Percentiles rank a stretch among this genome's conserved stretches.
phyloP scores from a whole-genome alignment of 2,329 filamentous ascomycete species.

The Colletotrichum orchidophilum region DNA sequence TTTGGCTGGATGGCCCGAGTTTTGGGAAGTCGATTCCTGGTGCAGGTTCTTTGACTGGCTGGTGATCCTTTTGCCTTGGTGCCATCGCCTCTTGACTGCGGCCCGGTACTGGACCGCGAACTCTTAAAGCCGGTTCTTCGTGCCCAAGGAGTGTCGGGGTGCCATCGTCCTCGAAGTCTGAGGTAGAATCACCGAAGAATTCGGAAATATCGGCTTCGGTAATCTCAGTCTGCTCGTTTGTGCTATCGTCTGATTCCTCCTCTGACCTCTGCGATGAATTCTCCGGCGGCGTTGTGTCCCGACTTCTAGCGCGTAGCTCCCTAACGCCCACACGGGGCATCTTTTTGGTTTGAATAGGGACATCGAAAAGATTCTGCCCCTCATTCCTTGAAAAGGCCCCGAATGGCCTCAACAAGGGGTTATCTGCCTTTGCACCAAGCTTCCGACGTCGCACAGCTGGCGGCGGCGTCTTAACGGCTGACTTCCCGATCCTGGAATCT shows the following conservation, averaged over 20 bases:
- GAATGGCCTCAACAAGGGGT: conserved; percentile 11
- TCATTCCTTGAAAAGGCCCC: background rate
- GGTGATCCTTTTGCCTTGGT: background rate
- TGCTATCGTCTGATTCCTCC: conserved; percentile 4
- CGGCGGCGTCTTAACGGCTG: background rate
- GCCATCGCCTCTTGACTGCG: background rate
- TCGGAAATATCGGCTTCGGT: conserved; percentile 29
- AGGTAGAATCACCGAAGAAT: conserved; percentile 16
- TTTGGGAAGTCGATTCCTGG: background rate
- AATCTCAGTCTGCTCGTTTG: conserved; percentile 21
- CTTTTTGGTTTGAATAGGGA: background rate
- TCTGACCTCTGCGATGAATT: background rate
- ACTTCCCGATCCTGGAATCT: background rate
- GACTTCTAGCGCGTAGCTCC: background rate
- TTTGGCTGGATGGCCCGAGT: background rate
- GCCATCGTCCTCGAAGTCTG: conserved; percentile 11
- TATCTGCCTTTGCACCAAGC: conserved; percentile 19
- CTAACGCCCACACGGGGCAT: background rate
- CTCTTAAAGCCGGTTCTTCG: background rate
- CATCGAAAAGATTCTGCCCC: background rate
- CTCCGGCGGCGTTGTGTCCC: background rate
- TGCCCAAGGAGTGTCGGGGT: background rate
- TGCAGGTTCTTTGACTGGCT: background rate
- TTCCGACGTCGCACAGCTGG: conserved; percentile 21
- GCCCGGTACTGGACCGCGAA: background rate